Evolutionary conservation across 345 rosid species (phyloP).

Genomic region (Tarenaya hassleriana): DNA sequence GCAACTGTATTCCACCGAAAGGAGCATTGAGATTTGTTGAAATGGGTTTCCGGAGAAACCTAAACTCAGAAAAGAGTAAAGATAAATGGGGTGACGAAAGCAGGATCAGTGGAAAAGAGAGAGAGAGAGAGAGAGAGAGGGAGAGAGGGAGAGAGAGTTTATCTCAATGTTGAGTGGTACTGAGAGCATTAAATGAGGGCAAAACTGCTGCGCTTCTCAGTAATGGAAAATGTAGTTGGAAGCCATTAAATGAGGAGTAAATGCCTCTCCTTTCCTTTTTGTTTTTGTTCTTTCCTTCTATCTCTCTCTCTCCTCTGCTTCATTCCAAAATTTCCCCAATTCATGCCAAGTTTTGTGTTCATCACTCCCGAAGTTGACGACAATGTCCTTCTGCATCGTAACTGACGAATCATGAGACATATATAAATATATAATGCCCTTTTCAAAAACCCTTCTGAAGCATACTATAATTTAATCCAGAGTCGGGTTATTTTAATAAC

Average conservation of each 20-base stretch:
- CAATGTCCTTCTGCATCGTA: conserved; percentile 14
- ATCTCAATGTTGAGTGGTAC: conserved; percentile 23
- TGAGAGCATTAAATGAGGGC: conserved; percentile 33
- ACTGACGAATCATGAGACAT: conserved; percentile 18
- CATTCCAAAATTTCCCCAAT: conserved; percentile 13
- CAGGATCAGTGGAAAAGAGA: conserved; percentile 34
- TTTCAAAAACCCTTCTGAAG: not conserved
- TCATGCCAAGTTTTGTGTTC: not conserved
- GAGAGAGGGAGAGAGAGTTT: conserved; percentile 24
- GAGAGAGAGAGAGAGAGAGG: conserved; percentile 14
- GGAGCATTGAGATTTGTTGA: conserved; percentile 9
- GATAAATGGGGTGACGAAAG: conserved; percentile 28
- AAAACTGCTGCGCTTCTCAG: conserved; percentile 27
- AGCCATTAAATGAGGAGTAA: conserved; percentile 27
- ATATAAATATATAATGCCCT: not conserved
- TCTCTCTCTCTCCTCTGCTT: conserved; percentile 1
- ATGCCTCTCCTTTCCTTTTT: conserved; percentile 26
- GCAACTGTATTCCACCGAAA: conserved; percentile 3
- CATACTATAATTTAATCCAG: not conserved
- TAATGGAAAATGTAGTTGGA: conserved; percentile 31
- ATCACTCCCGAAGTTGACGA: conserved; percentile 25
- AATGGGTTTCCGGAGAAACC: not conserved
- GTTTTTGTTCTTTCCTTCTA: conserved; percentile 11
- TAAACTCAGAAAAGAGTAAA: conserved; percentile 18
- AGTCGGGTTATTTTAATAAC: too few species aligned